Base-by-base conservation (phyloP, 2,329 filamentous ascomycete species). In the Arthrobotrys megalospora region DNA sequence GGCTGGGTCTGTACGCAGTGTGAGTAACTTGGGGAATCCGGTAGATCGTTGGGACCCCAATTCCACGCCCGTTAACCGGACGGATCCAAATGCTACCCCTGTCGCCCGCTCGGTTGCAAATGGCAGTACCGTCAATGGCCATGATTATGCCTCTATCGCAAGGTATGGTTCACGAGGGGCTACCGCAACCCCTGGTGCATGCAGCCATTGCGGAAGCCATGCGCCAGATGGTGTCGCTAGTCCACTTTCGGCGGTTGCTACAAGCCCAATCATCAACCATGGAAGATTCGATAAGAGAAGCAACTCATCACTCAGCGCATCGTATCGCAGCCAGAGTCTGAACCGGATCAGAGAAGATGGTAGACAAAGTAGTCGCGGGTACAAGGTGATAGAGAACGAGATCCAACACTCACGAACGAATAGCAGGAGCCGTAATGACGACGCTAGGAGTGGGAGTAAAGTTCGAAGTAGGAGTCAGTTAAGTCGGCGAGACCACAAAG, bases 151-250 rank as follows among this genome's bases (percentile, higher is more conserved):
- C 34, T 78, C 75, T 5, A 72, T 78, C 50, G n/a, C 67, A 12
- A 53, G 75, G n/a, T 77, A 77, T 28, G 73, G 73, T 6, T 77
- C 73, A 19, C 48, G 75, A 45, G 75, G 60, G 6, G 75, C 67
- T 8, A 78, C 75, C 14, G 75, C 75, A 48, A 78, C 75, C 10
- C 75, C 75, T 12, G 62, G 75, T 8, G 60, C 75, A 7, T 78
- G 75, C 28, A 78, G 75, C 47, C 75, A 78, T 52, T 78, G 75
- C 38, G 75, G 75, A 32, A 78, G 75, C 45, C 75, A 78, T 24
- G 67, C 58, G 10, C 60, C 67, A 21, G 67, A 78, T 4, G 28
- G 28, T 11, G 38, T 53, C 11, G 28, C 41, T 7, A 72, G 50
- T 24, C 65, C 75, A 2, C 19, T 71, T 24, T 78, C 75, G 0